A percentile compares a stretch with the other conserved stretches of the same genome.
These are phyloP conservation scores for Hordeum marinum DNA, from an alignment of 176 grass and related monocot species.

Conservation along the genomic window DNA sequence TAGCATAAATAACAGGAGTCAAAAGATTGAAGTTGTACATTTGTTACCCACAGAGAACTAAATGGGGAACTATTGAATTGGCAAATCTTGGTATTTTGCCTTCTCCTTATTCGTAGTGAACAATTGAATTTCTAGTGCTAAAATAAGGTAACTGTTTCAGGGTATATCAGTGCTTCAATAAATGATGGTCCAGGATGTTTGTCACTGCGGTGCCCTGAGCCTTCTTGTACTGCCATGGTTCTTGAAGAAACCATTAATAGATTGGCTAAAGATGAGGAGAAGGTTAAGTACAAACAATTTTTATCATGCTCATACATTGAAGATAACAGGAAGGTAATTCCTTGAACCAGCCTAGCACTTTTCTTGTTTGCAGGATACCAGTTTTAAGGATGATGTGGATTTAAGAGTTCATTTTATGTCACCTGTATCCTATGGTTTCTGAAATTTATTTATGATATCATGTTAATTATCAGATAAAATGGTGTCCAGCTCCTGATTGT, in stretches of 20 bases:
- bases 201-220: conserved; percentile 77
- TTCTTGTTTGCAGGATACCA: neutral
- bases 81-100: neutral
- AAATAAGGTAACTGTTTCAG: conserved; percentile 41
- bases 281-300: conserved; percentile 64
- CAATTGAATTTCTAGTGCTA: conserved; percentile 17
- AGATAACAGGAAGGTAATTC: conserved; percentile 77
- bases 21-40: neutral
- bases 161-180: conserved; percentile 72
- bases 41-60: neutral
- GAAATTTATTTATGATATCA: neutral
- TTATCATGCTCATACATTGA: conserved; percentile 84
- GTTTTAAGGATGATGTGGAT: neutral
- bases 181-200: conserved; percentile 87
- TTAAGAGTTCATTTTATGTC: neutral
- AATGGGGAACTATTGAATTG: neutral
- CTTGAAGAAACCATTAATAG: conserved; percentile 59
- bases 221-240: conserved; percentile 70
- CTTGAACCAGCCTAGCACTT: neutral
- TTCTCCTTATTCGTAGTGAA: neutral
- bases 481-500: conserved; percentile 96
- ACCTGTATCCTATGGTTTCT: conserved; percentile 5
- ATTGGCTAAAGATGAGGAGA: conserved; percentile 63
- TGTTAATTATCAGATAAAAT: conserved; percentile 68
- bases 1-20: neutral